Percentiles rank a stretch among this genome's conserved stretches.
Evolutionary conservation across 2,329 filamentous ascomycete genomes (phyloP).

Genomic region (Colletotrichum simmondsii): DNA sequence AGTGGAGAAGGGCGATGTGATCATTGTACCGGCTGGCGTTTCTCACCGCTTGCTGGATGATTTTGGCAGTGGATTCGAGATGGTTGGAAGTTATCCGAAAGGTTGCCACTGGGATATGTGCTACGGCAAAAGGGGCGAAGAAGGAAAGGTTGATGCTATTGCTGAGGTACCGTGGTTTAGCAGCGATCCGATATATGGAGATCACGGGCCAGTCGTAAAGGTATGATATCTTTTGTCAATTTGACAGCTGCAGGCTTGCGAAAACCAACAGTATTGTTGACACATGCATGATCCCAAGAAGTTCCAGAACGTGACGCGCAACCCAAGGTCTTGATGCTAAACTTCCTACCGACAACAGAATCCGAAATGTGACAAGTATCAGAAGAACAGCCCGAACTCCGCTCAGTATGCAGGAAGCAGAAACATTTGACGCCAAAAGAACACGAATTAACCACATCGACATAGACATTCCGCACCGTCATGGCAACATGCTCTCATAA

Average conservation of each 20-base stretch:
- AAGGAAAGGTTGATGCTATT: slow-evolving; percentile 52
- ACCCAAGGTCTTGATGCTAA: not conserved
- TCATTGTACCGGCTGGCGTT: slow-evolving; percentile 74
- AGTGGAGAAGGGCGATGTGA: slow-evolving; percentile 69
- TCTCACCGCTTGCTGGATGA: slow-evolving; percentile 72
- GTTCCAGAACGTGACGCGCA: not conserved
- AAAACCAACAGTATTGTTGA: not conserved
- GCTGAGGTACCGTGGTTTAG: slow-evolving; percentile 32
- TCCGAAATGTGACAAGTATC: not conserved
- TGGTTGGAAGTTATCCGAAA: slow-evolving; percentile 74
- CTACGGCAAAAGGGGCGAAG: slow-evolving; percentile 69
- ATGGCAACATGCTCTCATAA: not conserved
- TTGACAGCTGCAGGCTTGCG: not conserved
- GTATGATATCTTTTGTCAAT: not conserved
- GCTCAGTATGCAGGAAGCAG: not conserved
- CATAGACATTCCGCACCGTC: not conserved
- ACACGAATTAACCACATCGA: not conserved
- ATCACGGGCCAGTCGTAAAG: slow-evolving; percentile 23
- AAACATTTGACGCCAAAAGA: not conserved
- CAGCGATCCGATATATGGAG: slow-evolving; percentile 37
- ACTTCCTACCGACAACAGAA: not conserved
- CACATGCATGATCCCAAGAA: slow-evolving; percentile 19
- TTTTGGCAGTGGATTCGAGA: slow-evolving; percentile 64
- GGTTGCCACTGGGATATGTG: slow-evolving; percentile 77
- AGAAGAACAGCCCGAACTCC: not conserved